These are phyloP conservation scores for Globisporangium camurandrum DNA, from an alignment of 352 stramenopile genomes.

Conservation along the genomic window DNA sequence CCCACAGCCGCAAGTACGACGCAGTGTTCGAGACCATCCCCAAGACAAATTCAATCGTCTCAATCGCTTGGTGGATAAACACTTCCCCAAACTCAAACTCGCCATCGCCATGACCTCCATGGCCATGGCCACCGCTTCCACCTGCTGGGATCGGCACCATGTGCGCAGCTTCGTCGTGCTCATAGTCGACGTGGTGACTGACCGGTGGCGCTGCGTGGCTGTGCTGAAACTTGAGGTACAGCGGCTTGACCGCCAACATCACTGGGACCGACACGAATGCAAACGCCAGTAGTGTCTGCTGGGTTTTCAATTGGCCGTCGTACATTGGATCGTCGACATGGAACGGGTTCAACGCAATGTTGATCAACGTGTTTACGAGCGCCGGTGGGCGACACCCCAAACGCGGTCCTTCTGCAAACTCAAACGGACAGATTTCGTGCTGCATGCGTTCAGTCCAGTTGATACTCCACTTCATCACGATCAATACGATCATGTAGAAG, in stretches of 20 bases:
- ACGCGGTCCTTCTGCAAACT: slow-evolving; percentile 90
- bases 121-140: slow-evolving; percentile 22
- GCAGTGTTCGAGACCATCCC: slow-evolving; percentile 99
- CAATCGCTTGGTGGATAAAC: slow-evolving; percentile 98
- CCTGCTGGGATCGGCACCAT: slow-evolving; percentile 35
- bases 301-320: slow-evolving; percentile 84
- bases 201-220: slow-evolving; percentile 42
- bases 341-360: slow-evolving; percentile 95
- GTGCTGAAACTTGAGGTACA: slow-evolving; percentile 85
- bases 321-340: slow-evolving; percentile 95
- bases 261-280: slow-evolving; percentile 94
- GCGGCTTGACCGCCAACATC: slow-evolving; percentile 94
- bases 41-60: slow-evolving; percentile 99
- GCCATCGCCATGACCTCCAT: slow-evolving; percentile 42
- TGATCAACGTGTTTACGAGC: slow-evolving; percentile 98
- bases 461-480: slow-evolving; percentile 99
- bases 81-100: slow-evolving; percentile 96
- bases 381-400: slow-evolving; percentile 95
- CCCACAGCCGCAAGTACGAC: slow-evolving; percentile 99
- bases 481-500: slow-evolving; percentile 98
- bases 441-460: slow-evolving; percentile 96
- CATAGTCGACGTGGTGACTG: slow-evolving; percentile 66
- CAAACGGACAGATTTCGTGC: slow-evolving; percentile 87
- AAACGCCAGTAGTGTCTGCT: slow-evolving; percentile 89
- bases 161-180: slow-evolving; percentile 66